Percentiles rank a stretch among this genome's conserved stretches.
phyloP scores from a whole-genome alignment of 495 filamentous ascomycete genomes.

The Aspergillus diversus region DNA sequence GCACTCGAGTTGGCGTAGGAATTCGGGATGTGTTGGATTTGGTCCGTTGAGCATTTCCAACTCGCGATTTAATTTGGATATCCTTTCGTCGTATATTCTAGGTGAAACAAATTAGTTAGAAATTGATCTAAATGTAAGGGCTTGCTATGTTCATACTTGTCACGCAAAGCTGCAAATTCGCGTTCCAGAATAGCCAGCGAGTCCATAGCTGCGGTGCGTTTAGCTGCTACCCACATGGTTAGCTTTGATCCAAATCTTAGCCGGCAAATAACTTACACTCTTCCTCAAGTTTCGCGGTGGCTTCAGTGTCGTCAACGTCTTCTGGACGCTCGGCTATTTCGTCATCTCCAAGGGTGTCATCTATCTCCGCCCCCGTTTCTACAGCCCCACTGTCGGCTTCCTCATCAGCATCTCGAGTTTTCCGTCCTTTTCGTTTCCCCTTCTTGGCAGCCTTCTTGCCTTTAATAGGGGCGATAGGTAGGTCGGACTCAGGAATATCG shows the following conservation, averaged over 20 bases:
- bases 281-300: constrained; percentile 57
- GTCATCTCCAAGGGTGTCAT: constrained; percentile 49
- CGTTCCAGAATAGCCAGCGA: constrained; percentile 77
- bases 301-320: constrained; percentile 45
- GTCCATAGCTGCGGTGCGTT: constrained; percentile 80
- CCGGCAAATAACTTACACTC: constrained; percentile 61
- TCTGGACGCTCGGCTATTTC: constrained; percentile 48
- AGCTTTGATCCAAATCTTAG: constrained; percentile 9
- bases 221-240: constrained; percentile 59
- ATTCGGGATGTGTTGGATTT: constrained; percentile 84
- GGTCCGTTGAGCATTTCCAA: constrained; percentile 77
- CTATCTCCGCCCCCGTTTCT: constrained; percentile 33
- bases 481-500: constrained; percentile 41
- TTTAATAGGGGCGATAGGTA: constrained; percentile 35
- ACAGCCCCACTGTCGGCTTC: constrained; percentile 35
- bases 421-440: constrained; percentile 50
- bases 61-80: constrained; percentile 80
- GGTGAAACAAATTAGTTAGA: constrained; percentile 21
- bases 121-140: constrained; percentile 7
- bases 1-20: constrained; percentile 80
- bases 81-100: constrained; percentile 85
- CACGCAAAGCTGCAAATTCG: constrained; percentile 81
- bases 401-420: constrained; percentile 42
- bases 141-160: constrained; percentile 63
- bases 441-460: constrained; percentile 44